Evolutionary conservation across 352 stramenopile genomes (phyloP).

Genomic region (Peronospora destructor): DNA sequence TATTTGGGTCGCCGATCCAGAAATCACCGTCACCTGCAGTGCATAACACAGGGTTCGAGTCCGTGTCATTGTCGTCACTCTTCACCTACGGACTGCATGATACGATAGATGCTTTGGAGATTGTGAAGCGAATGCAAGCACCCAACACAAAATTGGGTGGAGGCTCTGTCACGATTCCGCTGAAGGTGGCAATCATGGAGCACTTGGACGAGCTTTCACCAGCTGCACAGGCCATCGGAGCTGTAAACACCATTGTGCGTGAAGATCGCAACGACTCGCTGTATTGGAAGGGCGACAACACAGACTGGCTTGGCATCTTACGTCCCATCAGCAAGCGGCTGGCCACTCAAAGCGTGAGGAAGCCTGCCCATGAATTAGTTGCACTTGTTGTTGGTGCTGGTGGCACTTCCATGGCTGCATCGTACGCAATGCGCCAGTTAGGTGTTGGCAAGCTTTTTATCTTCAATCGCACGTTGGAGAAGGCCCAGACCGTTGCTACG

Average conservation of each 20-base stretch:
- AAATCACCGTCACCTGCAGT: slow-evolving; percentile 95
- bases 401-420: slow-evolving; percentile 91
- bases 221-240: slow-evolving; percentile 93
- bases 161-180: slow-evolving; percentile 95
- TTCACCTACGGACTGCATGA: slow-evolving; percentile 89
- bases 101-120: slow-evolving; percentile 38
- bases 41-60: slow-evolving; percentile 93
- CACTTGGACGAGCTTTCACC: slow-evolving; percentile 90
- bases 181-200: slow-evolving; percentile 93
- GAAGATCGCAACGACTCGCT: slow-evolving; percentile 35
- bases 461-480: slow-evolving; percentile 93
- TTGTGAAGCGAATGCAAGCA: slow-evolving; percentile 41
- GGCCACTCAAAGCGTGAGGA: slow-evolving; percentile 4
- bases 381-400: slow-evolving; percentile 88
- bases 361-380: slow-evolving; percentile 25
- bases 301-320: slow-evolving; percentile 97
- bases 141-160: slow-evolving; percentile 81
- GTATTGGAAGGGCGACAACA: slow-evolving; percentile 92
- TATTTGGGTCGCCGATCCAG: slow-evolving; percentile 94
- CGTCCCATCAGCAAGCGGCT: slow-evolving; percentile 84
- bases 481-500: slow-evolving; percentile 84
- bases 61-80: slow-evolving; percentile 59
- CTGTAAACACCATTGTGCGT: slow-evolving; percentile 95
- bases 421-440: slow-evolving; percentile 89
- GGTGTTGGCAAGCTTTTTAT: slow-evolving; percentile 85